Evolutionary conservation across 1,284 basidiomycete species (phyloP), one percentile per base, ranked within the genome.

Genomic region (Papiliotrema terrestris): DNA sequence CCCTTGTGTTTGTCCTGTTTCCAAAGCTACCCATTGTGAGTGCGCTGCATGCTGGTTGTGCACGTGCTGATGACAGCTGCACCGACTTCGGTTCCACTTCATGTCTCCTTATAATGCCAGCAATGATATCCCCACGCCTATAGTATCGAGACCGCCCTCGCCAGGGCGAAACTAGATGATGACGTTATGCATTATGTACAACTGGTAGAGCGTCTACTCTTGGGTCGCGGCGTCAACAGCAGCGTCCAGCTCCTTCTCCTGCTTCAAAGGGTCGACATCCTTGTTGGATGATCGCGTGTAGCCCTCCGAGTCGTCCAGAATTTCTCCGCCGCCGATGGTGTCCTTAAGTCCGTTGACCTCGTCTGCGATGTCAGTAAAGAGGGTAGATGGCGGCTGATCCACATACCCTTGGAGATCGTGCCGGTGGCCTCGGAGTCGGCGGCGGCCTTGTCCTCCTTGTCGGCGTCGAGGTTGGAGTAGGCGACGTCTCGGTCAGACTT

Each of bases 1-100:
- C 91, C 1, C 83, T 96, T 29, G 79, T 95, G 36, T 86, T 91
- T 52, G 80, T 79, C 11, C 83, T 99, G 48, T 87, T 98, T 67
- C 94, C 96, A 45, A 98, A 98, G 78, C 82, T 98, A n/a, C 95
- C 95, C 45, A 61, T 72, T 13, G 76, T 78, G 52, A 67, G 75
- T 74, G 6, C 17, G 13, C 19, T 29, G n/a, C 22, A 32, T 46
- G 38, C 29, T 39, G 52, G 8, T 49, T 6, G 3, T 13, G 14
- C 4, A 19, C 4, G n/a, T 13, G 22, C 38, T 42, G 17, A 46
- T 49, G 2, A 6, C 55, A 76, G 75, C 69, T 78, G 20, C 76
- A 78, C 56, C 74, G 76, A 23, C 63, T 77, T 32, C 68, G 76
- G 38, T 75, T 78, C 62, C 71, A 74, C 42, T 72, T 78, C 56